Evolutionary conservation across 23 red algal species (phyloP), one percentile per base, ranked within the genome.

Genomic region (Gracilaria domingensis): DNA sequence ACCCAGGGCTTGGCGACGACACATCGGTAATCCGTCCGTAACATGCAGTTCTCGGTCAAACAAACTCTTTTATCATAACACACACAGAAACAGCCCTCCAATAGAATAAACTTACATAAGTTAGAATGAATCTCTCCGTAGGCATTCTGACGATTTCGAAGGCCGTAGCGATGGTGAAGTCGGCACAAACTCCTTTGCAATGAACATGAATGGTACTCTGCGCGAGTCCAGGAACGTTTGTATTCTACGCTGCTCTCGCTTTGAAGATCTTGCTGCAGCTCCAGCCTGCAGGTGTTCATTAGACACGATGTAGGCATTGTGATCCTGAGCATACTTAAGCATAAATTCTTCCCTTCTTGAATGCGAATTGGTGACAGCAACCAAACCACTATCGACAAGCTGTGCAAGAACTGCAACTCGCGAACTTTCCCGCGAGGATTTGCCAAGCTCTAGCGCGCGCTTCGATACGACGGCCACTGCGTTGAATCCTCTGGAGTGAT

Each of bases 141-240:
- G 9, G n/a, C 72, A 77, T 6, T 77, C 72, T 17, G 72, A 49
- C 23, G 81, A 85, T n/a, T 53, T 1, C 4, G 60, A 69, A 23
- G 20, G 81, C 60, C 65, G 59, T 24, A 69, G 21, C 16, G 81
- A 64, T 26, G 51, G 60, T 33, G 81, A 51, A 4, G 45, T 85
- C 14, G 81, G 81, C 7, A 85, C 65, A 48, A 85, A 85, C 17
- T 85, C 59, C 24, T 85, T 69, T 48, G 59, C 81, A 18, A 85
- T 30, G 38, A 85, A 85, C 65, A 69, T 69, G 39, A 85, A 85
- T 21, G 55, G 60, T 25, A 85, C n/a, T 51, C 59, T 18, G 35
- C 71, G 81, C 12, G 59, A 65, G 30, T 85, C 81, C 0, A 85
- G 37, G 29, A 85, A 85, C 36, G 65, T 23, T 25, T 85, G 60